A percentile compares a stretch with the other conserved stretches of the same genome.
phyloP scores from a whole-genome alignment of 1,284 basidiomycete species.

The Kalmanozyma brasiliensis region DNA sequence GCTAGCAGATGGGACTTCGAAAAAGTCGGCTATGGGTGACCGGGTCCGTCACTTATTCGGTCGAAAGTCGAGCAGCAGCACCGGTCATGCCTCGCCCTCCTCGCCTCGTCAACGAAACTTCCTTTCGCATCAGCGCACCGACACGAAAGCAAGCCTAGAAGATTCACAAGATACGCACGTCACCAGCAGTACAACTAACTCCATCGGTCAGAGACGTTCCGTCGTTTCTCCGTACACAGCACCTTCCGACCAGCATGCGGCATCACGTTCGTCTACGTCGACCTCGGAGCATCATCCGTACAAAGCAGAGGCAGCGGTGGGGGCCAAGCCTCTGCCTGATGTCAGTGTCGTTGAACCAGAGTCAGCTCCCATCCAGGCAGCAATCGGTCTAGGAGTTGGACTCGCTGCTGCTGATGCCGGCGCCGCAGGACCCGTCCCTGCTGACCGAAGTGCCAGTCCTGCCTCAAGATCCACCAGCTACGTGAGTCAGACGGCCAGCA shows the following conservation, averaged over 20 bases:
- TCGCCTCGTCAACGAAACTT: slow-evolving; percentile 22
- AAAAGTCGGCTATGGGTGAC: slow-evolving; percentile 39
- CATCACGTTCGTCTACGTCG: slow-evolving; percentile 34
- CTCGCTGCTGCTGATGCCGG: slow-evolving; percentile 13
- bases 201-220: slow-evolving; percentile 30
- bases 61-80: slow-evolving; percentile 42
- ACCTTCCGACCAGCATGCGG: slow-evolving; percentile 16
- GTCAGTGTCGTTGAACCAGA: slow-evolving; percentile 29
- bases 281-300: slow-evolving; percentile 26
- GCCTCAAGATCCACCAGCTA: slow-evolving; percentile 34
- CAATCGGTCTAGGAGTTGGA: slow-evolving; percentile 20
- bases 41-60: slow-evolving; percentile 49
- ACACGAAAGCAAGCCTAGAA: slow-evolving; percentile 34
- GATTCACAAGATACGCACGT: slow-evolving; percentile 35
- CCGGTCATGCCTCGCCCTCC: slow-evolving; percentile 21
- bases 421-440: slow-evolving; percentile 8
- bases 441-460: slow-evolving; percentile 20
- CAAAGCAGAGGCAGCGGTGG: slow-evolving; percentile 16
- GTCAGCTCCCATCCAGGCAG: background rate
- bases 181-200: slow-evolving; percentile 41
- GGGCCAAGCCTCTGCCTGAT: slow-evolving; percentile 20
- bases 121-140: slow-evolving; percentile 18
- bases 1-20: slow-evolving; percentile 15
- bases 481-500: slow-evolving; percentile 27
- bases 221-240: slow-evolving; percentile 27